Evolutionary conservation across 2,329 filamentous ascomycete genomes (phyloP).

Genomic region (Pseudopithomyces maydicus): DNA sequence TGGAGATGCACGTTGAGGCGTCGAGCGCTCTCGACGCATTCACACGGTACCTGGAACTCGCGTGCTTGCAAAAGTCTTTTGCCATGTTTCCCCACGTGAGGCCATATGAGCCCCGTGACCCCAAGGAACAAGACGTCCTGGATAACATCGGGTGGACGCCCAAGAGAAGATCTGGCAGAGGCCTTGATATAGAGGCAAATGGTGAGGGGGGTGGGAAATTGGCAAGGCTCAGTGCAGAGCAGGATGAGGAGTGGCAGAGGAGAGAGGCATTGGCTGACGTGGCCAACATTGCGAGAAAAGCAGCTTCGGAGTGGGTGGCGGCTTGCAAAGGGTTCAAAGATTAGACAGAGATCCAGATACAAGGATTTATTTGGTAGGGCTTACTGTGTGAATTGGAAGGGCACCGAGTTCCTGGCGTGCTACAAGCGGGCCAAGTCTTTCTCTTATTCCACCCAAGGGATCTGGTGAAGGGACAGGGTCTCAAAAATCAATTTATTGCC

Average conservation of each 20-base stretch:
- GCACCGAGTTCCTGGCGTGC: too few species aligned
- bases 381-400: too few species aligned
- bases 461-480: too few species aligned
- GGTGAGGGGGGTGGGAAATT: conserved; percentile 13
- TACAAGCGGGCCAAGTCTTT: too few species aligned
- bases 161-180: conserved; percentile 30
- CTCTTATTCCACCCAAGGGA: too few species aligned
- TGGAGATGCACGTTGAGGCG: conserved; percentile 45
- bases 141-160: conserved; percentile 52
- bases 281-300: conserved; percentile 46
- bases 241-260: conserved; percentile 52
- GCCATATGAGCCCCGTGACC: conserved; percentile 18
- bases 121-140: conserved; percentile 47
- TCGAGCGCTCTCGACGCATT: conserved; percentile 45
- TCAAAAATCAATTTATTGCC: too few species aligned
- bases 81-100: conserved; percentile 40
- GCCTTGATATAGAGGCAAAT: conserved; percentile 43
- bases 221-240: conserved; percentile 16
- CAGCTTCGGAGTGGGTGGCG: conserved; percentile 47
- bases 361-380: too few species aligned
- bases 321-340: conserved; percentile 46
- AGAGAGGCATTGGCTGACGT: conserved; percentile 50
- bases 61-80: conserved; percentile 44
- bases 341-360: too few species aligned
- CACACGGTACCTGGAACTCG: conserved; percentile 45